phyloP scores from a whole-genome alignment of 768 basidiomycete genomes.

The Atractiella rhizophila region DNA sequence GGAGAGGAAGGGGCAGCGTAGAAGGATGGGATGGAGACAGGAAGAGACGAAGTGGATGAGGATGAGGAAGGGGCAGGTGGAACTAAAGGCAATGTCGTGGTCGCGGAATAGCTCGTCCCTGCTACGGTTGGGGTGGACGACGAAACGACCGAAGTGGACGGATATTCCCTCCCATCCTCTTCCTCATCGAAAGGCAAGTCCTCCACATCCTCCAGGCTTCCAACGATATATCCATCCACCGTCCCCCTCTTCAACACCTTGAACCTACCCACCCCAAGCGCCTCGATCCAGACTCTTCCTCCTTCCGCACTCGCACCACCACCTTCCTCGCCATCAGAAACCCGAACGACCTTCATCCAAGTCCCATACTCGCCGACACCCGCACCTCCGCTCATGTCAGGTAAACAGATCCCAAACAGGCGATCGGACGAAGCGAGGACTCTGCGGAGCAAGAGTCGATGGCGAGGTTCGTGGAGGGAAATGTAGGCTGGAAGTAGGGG shows the following conservation, averaged over 20 bases:
- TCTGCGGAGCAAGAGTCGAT: constrained; percentile 89
- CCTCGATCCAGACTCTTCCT: constrained; percentile 68
- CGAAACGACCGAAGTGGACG: too few relatives aligned
- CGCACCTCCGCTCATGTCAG: constrained; percentile 27
- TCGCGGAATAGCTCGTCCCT: neutral
- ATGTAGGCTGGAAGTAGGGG: constrained; percentile 70
- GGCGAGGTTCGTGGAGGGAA: constrained; percentile 81
- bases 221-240: constrained; percentile 56
- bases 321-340: too few relatives aligned
- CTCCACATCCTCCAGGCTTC: constrained; percentile 20
- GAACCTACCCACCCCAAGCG: constrained; percentile 49
- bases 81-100: neutral
- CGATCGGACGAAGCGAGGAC: constrained; percentile 52
- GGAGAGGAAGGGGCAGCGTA: too few relatives aligned
- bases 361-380: constrained; percentile 58
- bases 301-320: too few relatives aligned
- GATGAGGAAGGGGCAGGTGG: too few relatives aligned
- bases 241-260: constrained; percentile 57
- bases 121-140: neutral
- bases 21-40: too few relatives aligned
- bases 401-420: constrained; percentile 84
- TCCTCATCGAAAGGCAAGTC: constrained; percentile 26
- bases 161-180: constrained; percentile 20
- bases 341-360: constrained; percentile 65
- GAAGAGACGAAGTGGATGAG: too few relatives aligned